Percentiles rank a stretch among this genome's conserved stretches.
phyloP scores from a whole-genome alignment of 116 monocot genomes.

The Trichopus zeylanicus region DNA sequence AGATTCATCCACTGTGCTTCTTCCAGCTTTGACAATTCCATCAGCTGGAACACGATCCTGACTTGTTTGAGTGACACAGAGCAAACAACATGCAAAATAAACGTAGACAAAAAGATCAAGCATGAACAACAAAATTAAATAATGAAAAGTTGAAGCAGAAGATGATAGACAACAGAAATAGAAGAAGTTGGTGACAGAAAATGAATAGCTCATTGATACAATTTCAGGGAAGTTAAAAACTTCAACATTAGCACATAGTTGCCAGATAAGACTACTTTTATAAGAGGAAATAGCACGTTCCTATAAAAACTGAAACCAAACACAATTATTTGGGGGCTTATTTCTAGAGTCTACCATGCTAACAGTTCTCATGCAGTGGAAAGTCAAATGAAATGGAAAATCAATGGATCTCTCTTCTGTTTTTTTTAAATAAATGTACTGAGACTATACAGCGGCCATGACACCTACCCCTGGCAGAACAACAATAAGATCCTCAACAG shows the following conservation, averaged over 20 bases:
- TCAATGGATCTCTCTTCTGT: background rate
- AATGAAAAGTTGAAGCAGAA: background rate
- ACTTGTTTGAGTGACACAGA: slow-evolving; percentile 12
- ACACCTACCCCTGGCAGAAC: slow-evolving; percentile 85
- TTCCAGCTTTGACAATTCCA: slow-evolving; percentile 88
- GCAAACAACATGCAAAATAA: slow-evolving; percentile 7
- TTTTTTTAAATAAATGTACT: background rate
- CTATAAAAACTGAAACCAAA: too few species aligned
- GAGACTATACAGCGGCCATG: background rate
- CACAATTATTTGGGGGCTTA: background rate
- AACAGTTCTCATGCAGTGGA: background rate
- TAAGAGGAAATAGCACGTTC: too few species aligned
- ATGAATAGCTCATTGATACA: too few species aligned
- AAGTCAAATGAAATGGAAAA: background rate
- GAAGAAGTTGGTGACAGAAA: background rate
- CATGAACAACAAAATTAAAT: background rate
- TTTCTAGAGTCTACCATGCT: background rate
- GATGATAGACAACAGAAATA: background rate
- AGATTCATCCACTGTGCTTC: slow-evolving; percentile 96
- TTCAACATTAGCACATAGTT: too few species aligned
- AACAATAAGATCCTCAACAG: slow-evolving; percentile 77
- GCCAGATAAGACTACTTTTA: too few species aligned
- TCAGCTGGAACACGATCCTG: slow-evolving; percentile 98
- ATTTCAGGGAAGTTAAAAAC: too few species aligned
- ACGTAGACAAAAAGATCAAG: background rate